Evolutionary conservation across 352 stramenopile genomes (phyloP).

Genomic region (Globisporangium alternatum): DNA sequence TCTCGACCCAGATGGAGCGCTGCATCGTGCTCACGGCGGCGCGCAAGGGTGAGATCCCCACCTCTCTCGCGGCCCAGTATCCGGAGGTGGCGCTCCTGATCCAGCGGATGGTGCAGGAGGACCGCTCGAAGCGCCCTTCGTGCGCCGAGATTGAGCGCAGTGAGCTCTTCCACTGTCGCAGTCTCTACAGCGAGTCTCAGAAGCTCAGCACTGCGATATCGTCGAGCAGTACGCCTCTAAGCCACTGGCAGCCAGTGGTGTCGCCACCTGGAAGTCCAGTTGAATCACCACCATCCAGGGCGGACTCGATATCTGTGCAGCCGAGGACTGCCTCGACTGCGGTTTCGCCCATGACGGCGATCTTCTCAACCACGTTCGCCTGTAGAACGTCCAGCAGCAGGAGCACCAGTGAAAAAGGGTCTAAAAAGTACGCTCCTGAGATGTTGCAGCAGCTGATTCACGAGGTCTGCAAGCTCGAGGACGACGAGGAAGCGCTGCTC

Average conservation of each 20-base stretch:
- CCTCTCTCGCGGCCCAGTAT: conserved; percentile 27
- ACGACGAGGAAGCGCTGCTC: conserved; percentile 11
- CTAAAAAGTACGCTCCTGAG: neutral
- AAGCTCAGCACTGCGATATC: conserved; percentile 1
- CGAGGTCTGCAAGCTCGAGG: conserved; percentile 10
- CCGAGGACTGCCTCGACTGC: neutral
- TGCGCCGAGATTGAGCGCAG: conserved; percentile 48
- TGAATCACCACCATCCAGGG: neutral
- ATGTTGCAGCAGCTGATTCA: conserved; percentile 1
- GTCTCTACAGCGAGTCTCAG: no score
- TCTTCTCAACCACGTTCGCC: neutral
- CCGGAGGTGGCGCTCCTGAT: conserved; percentile 48
- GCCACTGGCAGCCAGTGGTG: conserved; percentile 3
- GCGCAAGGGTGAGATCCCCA: conserved; percentile 39
- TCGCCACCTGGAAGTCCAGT: conserved; percentile 1
- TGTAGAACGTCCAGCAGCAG: neutral
- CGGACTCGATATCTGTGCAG: neutral
- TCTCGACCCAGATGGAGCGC: conserved; percentile 80
- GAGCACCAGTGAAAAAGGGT: neutral
- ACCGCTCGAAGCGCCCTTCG: conserved; percentile 35
- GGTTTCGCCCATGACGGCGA: neutral
- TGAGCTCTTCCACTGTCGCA: conserved; percentile 14
- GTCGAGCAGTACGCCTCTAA: neutral
- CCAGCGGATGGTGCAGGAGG: conserved; percentile 44
- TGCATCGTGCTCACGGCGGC: conserved; percentile 49